Evolutionary conservation across 169 alveolate species (phyloP), one percentile per base, ranked within the genome.

Genomic region (Plasmodium adleri): DNA sequence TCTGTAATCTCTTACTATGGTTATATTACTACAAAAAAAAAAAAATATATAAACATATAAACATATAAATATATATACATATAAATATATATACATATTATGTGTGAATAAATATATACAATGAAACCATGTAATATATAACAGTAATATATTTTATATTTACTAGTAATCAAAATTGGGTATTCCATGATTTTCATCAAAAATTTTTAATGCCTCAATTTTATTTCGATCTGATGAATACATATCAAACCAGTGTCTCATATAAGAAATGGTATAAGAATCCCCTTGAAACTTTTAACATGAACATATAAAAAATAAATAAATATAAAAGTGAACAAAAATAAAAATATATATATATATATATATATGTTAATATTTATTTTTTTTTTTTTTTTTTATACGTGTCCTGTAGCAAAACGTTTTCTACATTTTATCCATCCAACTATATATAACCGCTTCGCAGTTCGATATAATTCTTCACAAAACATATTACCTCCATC

Each of bases 211-310:
- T n/a, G 63, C 63, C 2, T 76, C 72, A 49, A 76, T 76, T 43
- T 58, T 76, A 50, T 76, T 76, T 8, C 17, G 26, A 13, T 76
- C 72, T 1, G 89, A 76, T 1, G 78, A 64, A 59, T 76, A 76
- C 50, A 76, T 76, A 20, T 76, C 89, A 68, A 76, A 47, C 89
- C 89, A 76, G 22, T 76, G 89, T 22, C 89, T 76, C 76, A 76
- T 49, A 52, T 76, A 76, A 13, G 89, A 76, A 76, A 76, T 76
- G 47, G 89, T 66, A 66, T 76, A 76, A n/a, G 89, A 52, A 22
- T 76, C 89, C 13, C 89, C 89, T 66, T 76, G 89, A 32, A 76
- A 76, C 89, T 76, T 15, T 52, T 12, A 24, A 39, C 43, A 39
- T 9, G 12, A 39, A 0, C 15, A 70, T 4, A 43, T 39, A n/a